phyloP scores from a whole-genome alignment of 129 eudicot genomes.

The sunflower (Helianthus annuus) region HanXRQr2.0-SUNRISE NC_035447.2:4082877-4083376 shows the following conservation, averaged over 20 bases:
- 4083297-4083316: not conserved
- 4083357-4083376: not conserved
- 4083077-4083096: not conserved
- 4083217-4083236: too few relatives aligned
- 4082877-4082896: slow-evolving; percentile 71
- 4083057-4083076: too few relatives aligned
- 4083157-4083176: not conserved
- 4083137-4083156: not conserved
- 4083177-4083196: not conserved
- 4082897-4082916: slow-evolving; percentile 72
- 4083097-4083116: too few relatives aligned
- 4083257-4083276: not conserved
- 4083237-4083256: too few relatives aligned
- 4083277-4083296: not conserved
- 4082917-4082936: slow-evolving; percentile 65
- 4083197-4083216: not conserved
- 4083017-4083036: too few relatives aligned
- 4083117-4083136: too few relatives aligned
- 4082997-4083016: too few relatives aligned
- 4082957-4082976: not conserved
- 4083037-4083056: too few relatives aligned
- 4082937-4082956: not conserved
- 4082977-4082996: not conserved
- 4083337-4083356: not conserved
- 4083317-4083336: not conserved